phyloP scores from a whole-genome alignment of 2,329 filamentous ascomycete genomes.

The Fusarium coicis region DNA sequence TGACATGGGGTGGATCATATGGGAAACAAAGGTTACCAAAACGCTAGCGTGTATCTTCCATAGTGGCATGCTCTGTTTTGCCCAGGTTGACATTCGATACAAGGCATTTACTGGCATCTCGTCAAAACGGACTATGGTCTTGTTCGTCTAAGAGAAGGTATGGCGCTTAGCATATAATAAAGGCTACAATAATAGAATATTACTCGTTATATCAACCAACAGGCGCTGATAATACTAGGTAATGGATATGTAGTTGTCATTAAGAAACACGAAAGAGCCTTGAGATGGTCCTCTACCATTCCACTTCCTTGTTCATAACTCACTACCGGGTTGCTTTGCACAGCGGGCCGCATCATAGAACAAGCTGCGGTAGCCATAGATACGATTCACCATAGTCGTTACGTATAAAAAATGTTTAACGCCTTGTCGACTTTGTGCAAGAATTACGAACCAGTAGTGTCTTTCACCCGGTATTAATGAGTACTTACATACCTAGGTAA shows the following conservation, averaged over 20 bases:
- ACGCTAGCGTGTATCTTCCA: slow-evolving; percentile 17
- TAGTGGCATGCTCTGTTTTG: slow-evolving; percentile 17
- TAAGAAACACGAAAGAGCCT: neutral
- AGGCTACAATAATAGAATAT: slow-evolving; percentile 18
- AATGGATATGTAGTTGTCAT: neutral
- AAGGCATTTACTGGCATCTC: neutral
- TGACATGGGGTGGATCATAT: slow-evolving; percentile 9
- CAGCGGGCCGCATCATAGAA: neutral
- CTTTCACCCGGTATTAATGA: neutral
- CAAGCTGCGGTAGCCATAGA: neutral
- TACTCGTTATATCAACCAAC: neutral
- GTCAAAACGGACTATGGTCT: neutral
- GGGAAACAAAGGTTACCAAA: slow-evolving; percentile 19
- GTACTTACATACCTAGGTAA: neutral
- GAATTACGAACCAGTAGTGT: neutral
- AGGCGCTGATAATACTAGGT: neutral
- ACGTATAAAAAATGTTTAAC: neutral
- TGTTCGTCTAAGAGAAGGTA: neutral
- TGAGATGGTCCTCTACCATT: neutral
- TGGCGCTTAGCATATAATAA: slow-evolving; percentile 5
- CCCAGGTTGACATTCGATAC: slow-evolving; percentile 20
- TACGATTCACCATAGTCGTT: neutral
- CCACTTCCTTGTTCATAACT: neutral
- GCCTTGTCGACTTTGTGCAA: neutral
- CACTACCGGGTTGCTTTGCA: neutral